Evolutionary conservation across 179 eudicot genomes (phyloP), one percentile per base, ranked within the genome.

Genomic region (Spergularia azorica): DNA sequence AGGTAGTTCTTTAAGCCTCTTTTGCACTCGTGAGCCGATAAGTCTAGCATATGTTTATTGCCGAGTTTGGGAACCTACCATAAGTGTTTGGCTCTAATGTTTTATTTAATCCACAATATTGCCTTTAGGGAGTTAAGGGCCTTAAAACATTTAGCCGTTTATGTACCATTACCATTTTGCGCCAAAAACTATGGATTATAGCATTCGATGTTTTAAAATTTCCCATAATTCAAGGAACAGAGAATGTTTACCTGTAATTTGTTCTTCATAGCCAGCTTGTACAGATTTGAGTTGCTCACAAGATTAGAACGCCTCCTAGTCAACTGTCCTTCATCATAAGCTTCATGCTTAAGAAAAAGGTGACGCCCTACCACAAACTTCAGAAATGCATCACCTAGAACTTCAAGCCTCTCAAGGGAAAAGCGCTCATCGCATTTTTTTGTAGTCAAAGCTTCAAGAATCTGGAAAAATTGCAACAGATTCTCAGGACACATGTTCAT

Each of bases 311-410:
- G 99, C 83, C 82, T 93, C 77, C 90, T 84, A 56, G 97, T 93
- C 75, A 95, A 85, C 83, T 91, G 95, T 77, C 99, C 99, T 85
- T 95, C 99, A 75, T 95, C 99, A 69, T 85, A 85, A 78, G 94
- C 69, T 72, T 77, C 87, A 71, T 95, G 80, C 81, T 78, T 81
- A 62, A 95, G 92, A 83, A 95, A 95, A 55, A 95, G 87, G 76
- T 89, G 92, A 61, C 99, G 85, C 46, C 94, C 95, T 73, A 91
- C 99, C 9, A 89, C 95, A 86, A 95, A 95, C 85, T 95, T 95
- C 56, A 95, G 97, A 79, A 95, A 95, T 59, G 96, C 97, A 81
- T 95, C 99, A n/a, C 99, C 99, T 66, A 95, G 97, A 74, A 95
- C 91, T 87, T 95, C 99, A 82, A 95, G 97, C 78, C 99, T 93